Conservation (phyloP, 2,329 filamentous ascomycete genomes). For the Claviceps sp. region DNA sequence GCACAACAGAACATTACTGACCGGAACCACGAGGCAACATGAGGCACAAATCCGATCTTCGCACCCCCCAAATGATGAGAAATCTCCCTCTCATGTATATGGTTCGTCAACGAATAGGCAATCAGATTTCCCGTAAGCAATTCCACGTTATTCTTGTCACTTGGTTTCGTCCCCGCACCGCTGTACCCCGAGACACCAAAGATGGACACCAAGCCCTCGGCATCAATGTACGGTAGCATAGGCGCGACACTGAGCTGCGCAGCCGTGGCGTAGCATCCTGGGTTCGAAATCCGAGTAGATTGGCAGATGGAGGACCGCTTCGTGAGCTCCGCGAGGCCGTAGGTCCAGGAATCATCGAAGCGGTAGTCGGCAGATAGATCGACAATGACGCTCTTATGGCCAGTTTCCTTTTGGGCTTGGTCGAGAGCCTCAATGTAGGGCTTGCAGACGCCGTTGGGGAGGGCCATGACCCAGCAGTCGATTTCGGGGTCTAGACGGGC, state of each 20-base stretch:
- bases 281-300: constrained; percentile 76
- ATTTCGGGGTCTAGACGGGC: constrained; percentile 72
- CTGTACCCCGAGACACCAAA: constrained; percentile 93
- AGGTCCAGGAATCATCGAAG: constrained; percentile 71
- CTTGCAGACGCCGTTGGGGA: constrained; percentile 90
- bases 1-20: not conserved
- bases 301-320: constrained; percentile 63
- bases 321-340: constrained; percentile 78
- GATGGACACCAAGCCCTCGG: constrained; percentile 57
- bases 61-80: constrained; percentile 58
- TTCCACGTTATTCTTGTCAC: constrained; percentile 85
- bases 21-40: constrained; percentile 86
- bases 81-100: constrained; percentile 92
- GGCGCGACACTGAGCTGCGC: constrained; percentile 83
- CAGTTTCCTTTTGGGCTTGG: constrained; percentile 42
- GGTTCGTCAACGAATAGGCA: constrained; percentile 65
- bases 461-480: constrained; percentile 95
- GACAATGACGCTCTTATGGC: constrained; percentile 61
- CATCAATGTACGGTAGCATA: constrained; percentile 43
- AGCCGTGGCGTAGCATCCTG: constrained; percentile 89
- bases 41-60: constrained; percentile 71
- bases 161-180: constrained; percentile 88
- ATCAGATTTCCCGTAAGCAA: constrained; percentile 58
- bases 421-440: constrained; percentile 85
- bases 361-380: constrained; percentile 96